Percentiles rank a stretch among this genome's conserved stretches.
phyloP scores from a whole-genome alignment of 2,329 filamentous ascomycete species.

The Aspergillus candidus region DNA sequence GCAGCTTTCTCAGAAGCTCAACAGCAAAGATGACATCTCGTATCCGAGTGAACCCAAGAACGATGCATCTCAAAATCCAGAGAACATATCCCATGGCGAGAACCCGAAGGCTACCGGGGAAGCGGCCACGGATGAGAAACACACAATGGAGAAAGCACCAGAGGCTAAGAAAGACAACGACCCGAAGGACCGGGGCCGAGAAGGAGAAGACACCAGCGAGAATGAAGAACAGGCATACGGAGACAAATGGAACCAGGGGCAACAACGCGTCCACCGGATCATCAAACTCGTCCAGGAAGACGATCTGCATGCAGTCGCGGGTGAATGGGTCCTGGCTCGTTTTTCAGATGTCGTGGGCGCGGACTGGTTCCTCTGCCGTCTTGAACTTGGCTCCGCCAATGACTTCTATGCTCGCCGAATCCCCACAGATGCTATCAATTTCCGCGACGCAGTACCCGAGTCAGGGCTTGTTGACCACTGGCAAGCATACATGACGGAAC shows the following conservation, averaged over 20 bases:
- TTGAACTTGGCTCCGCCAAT: conserved; percentile 8
- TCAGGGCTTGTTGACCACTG: conserved; percentile 13
- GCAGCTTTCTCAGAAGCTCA: no score
- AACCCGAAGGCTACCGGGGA: no score
- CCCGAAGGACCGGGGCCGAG: conserved; percentile 3
- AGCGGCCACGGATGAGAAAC: no score
- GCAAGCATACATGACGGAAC: conserved; percentile 9
- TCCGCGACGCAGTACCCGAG: conserved; percentile 12
- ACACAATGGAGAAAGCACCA: no score
- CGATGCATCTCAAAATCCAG: no score
- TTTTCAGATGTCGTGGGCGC: conserved; percentile 11
- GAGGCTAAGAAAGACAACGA: not conserved
- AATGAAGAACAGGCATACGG: no score
- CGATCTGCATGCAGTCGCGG: conserved; percentile 11
- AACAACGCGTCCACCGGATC: conserved; percentile 6
- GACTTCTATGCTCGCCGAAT: conserved; percentile 13
- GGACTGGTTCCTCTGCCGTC: conserved; percentile 12
- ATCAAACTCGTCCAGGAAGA: conserved; percentile 12
- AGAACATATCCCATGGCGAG: no score
- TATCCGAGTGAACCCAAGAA: no score
- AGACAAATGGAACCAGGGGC: no score
- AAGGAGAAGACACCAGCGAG: not conserved
- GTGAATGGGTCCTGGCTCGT: conserved; percentile 14
- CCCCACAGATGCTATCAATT: conserved; percentile 11
- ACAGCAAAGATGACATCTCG: no score